Percentiles rank a stretch among this genome's conserved stretches.
phyloP scores from a whole-genome alignment of 768 basidiomycete species.

The Hirschioporus abietinus region DNA sequence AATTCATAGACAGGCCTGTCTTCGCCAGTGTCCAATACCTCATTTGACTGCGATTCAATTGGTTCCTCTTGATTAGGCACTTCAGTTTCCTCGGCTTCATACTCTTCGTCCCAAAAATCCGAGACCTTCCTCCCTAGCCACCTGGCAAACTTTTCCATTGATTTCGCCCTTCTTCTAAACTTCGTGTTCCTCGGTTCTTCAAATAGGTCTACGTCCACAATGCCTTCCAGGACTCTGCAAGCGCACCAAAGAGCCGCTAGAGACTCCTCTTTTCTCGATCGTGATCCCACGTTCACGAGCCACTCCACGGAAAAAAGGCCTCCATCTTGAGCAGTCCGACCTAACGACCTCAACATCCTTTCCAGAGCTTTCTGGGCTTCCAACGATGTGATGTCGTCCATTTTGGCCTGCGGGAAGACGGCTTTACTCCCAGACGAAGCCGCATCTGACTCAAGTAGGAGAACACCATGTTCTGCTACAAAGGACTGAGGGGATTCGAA shows the following conservation, averaged over 20 bases:
- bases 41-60: conserved; percentile 14
- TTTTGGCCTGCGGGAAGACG: conserved; percentile 54
- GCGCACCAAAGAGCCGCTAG: conserved; percentile 85
- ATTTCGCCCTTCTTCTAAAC: conserved; percentile 5
- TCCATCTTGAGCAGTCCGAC: conserved; percentile 59
- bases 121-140: conserved; percentile 58
- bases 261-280: conserved; percentile 36
- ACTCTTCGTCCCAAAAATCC: conserved; percentile 60
- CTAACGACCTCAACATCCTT: conserved; percentile 70
- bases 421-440: conserved; percentile 27
- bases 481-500: conserved; percentile 52
- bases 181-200: conserved; percentile 21
- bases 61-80: conserved; percentile 26
- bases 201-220: conserved; percentile 36
- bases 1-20: conserved; percentile 50
- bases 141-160: conserved; percentile 52
- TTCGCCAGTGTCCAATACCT: conserved; percentile 23
- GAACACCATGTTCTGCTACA: conserved; percentile 31
- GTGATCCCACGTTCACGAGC: conserved; percentile 56
- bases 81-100: conserved; percentile 9
- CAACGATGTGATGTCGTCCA: conserved; percentile 48
- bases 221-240: conserved; percentile 68
- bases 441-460: conserved; percentile 50
- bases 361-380: conserved; percentile 48
- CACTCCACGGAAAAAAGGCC: conserved; percentile 80